Evolutionary conservation across 441 rosid species (phyloP).

Genomic region (Populus hybrid): DNA sequence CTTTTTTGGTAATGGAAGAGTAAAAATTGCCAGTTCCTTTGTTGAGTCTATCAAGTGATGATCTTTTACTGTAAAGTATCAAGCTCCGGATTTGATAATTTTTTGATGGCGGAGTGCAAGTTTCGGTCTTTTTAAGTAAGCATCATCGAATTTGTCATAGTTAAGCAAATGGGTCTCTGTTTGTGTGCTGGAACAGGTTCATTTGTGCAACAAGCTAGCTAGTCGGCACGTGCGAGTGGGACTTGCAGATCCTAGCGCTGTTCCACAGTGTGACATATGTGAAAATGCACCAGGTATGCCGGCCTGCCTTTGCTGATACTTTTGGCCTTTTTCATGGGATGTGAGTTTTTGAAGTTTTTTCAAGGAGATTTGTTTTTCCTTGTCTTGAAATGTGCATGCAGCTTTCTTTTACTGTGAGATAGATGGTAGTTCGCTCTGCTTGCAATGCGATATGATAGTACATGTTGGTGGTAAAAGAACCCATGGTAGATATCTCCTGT

Average conservation of each 20-base stretch:
- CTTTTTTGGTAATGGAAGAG: not conserved
- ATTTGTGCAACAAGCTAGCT: slow-evolving; percentile 87
- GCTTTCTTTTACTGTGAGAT: slow-evolving; percentile 86
- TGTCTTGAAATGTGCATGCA: slow-evolving; percentile 33
- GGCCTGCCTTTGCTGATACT: slow-evolving; percentile 4
- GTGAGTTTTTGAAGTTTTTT: not conserved
- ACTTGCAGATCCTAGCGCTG: slow-evolving; percentile 72
- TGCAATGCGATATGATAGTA: slow-evolving; percentile 77
- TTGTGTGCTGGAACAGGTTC: slow-evolving; percentile 51
- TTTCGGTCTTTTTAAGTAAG: not conserved
- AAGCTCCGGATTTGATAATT: not conserved
- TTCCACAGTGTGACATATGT: slow-evolving; percentile 87
- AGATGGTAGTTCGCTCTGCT: slow-evolving; percentile 77
- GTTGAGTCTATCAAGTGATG: not conserved
- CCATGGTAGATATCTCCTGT: slow-evolving; percentile 63
- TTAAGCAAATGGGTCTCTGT: not conserved
- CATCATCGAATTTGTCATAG: not conserved
- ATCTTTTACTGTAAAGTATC: not conserved
- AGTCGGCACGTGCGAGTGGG: slow-evolving; percentile 86
- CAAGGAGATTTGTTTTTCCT: slow-evolving; percentile 18
- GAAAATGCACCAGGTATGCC: slow-evolving; percentile 81
- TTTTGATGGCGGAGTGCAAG: not conserved
- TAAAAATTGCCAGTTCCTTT: not conserved
- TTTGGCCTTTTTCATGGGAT: not conserved
- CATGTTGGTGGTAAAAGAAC: slow-evolving; percentile 86